These are phyloP conservation scores for Lasiosphaeriaceae sp. DNA, from an alignment of 495 filamentous ascomycete genomes.

Conservation along the genomic window DNA sequence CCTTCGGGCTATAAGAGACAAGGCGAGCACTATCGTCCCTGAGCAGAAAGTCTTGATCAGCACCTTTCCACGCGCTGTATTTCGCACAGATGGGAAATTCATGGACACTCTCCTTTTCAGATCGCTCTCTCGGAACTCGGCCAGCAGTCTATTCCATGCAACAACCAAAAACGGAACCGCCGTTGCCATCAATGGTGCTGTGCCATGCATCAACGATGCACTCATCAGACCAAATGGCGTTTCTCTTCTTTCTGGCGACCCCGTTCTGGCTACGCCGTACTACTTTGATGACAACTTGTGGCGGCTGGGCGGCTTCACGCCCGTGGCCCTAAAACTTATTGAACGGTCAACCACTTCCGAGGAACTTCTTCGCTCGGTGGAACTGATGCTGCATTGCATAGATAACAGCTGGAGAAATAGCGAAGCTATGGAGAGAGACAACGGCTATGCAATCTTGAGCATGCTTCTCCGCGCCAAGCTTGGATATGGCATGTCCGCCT, in stretches of 20 bases:
- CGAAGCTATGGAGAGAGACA: conserved; percentile 95
- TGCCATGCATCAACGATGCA: conserved; percentile 86
- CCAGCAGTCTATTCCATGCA: conserved; percentile 64
- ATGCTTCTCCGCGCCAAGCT: conserved; percentile 74
- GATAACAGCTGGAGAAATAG: conserved; percentile 94
- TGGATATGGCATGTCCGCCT: conserved; percentile 44
- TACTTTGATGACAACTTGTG: conserved; percentile 89
- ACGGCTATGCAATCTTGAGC: conserved; percentile 86
- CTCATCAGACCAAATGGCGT: conserved; percentile 72
- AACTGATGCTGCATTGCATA: conserved; percentile 78
- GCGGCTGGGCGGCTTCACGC: conserved; percentile 82
- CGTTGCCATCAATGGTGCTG: conserved; percentile 81
- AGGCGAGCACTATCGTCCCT: conserved; percentile 73
- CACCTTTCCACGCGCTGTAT: conserved; percentile 70
- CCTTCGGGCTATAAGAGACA: conserved; percentile 75
- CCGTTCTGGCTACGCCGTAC: conserved; percentile 74
- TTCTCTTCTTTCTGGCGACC: conserved; percentile 76
- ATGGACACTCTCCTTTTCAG: conserved; percentile 72
- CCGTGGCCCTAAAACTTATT: conserved; percentile 76
- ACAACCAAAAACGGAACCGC: conserved; percentile 71
- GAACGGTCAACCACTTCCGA: conserved; percentile 68
- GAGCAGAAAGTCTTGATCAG: conserved; percentile 83
- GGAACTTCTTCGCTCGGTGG: conserved; percentile 68
- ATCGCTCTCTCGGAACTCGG: conserved; percentile 69
- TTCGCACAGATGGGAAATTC: conserved; percentile 70